Percentiles rank a stretch among this genome's conserved stretches.
Conservation (phyloP, 106 monocot genomes). For the Allium cepa region DNA sequence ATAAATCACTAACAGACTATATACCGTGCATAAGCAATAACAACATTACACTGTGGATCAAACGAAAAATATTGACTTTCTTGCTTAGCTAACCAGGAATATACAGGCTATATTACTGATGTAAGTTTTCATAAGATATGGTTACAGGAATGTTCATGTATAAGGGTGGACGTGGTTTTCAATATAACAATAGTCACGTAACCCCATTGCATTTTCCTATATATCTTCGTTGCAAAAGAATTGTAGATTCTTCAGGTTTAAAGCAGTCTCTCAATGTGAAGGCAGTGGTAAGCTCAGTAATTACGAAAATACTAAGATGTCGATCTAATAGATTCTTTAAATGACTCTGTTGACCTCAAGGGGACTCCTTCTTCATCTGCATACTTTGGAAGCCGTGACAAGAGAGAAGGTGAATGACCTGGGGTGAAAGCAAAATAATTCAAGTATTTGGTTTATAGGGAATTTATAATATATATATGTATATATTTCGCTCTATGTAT, state of each 20-base stretch:
- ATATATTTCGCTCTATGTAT: neutral
- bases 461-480: neutral
- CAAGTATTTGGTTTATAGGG: neutral
- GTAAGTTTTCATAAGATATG: neutral
- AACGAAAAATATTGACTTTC: neutral
- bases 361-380: slow-evolving; percentile 54
- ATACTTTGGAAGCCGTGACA: slow-evolving; percentile 32
- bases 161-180: neutral
- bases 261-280: neutral
- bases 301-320: neutral
- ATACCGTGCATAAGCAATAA: no score
- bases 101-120: neutral
- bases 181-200: no score
- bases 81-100: neutral
- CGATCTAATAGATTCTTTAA: neutral
- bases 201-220: neutral
- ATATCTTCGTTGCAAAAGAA: neutral
- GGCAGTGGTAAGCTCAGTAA: neutral
- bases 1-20: no score
- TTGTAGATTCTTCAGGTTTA: neutral
- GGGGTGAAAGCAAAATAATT: neutral
- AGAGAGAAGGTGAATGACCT: slow-evolving; percentile 28
- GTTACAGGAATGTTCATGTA: neutral
- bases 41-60: neutral
- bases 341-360: slow-evolving; percentile 15